Percentiles rank a stretch among this genome's conserved stretches.
Evolutionary conservation across 1,284 basidiomycete species (phyloP).

Genomic region (Pseudozyma thailandica): DNA sequence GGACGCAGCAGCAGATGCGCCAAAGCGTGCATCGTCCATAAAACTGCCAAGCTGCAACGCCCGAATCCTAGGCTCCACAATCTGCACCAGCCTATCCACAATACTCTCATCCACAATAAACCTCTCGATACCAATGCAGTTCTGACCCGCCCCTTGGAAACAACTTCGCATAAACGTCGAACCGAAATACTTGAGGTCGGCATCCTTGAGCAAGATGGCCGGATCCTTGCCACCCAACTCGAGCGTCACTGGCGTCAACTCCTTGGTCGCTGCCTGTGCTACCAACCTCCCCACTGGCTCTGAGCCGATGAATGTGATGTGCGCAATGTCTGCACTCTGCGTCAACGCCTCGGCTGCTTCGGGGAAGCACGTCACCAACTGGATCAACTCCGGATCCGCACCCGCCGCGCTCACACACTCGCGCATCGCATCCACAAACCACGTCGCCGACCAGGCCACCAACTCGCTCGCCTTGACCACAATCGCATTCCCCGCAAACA

Average conservation of each 20-base stretch:
- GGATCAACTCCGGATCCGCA: conserved; percentile 75
- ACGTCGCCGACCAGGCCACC: conserved; percentile 60
- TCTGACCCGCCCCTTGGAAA: conserved; percentile 87
- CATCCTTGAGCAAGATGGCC: conserved; percentile 71
- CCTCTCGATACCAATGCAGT: conserved; percentile 90
- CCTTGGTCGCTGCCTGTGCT: conserved; percentile 81
- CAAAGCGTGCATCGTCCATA: conserved; percentile 60
- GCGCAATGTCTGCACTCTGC: conserved; percentile 79
- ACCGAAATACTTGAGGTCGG: conserved; percentile 70
- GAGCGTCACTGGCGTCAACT: conserved; percentile 87
- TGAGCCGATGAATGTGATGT: conserved; percentile 86
- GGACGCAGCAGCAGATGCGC: conserved; percentile 1
- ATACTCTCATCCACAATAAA: conserved; percentile 83
- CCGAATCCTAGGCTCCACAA: conserved; percentile 50
- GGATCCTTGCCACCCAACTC: conserved; percentile 81
- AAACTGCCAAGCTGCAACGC: conserved; percentile 54
- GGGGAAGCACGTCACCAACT: conserved; percentile 82
- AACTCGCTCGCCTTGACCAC: conserved; percentile 80
- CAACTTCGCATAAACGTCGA: conserved; percentile 69
- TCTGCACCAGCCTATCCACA: conserved; percentile 76
- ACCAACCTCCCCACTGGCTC: conserved; percentile 88
- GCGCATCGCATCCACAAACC: conserved; percentile 73
- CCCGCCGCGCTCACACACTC: conserved; percentile 74
- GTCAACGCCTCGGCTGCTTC: conserved; percentile 86
- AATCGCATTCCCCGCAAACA: conserved; percentile 90